Conservation (phyloP, 352 stramenopile species). For the Phytophthora vignae region DNA sequence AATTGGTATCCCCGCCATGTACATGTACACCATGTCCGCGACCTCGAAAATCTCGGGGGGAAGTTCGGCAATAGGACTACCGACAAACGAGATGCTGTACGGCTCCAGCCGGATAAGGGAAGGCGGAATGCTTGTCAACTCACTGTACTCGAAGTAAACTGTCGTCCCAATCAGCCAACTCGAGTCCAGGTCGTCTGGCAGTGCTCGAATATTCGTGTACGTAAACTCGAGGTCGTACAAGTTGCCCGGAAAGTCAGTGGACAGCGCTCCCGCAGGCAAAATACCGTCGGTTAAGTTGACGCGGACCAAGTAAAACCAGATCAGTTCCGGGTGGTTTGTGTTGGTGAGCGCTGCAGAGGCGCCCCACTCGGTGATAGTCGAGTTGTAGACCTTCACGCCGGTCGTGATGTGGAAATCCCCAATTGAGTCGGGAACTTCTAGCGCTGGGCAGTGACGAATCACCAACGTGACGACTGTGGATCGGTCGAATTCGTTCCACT, state of each 20-base stretch:
- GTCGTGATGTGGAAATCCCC: conserved; percentile 26
- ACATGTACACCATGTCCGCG: conserved; percentile 5
- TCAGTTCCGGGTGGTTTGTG: conserved; percentile 28
- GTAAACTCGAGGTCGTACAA: conserved; percentile 45
- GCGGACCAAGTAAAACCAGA: conserved; percentile 29
- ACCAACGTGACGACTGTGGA: conserved; percentile 29
- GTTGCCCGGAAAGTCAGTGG: conserved; percentile 14
- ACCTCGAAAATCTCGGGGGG: conserved; percentile 4
- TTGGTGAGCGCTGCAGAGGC: conserved; percentile 36
- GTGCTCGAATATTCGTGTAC: conserved; percentile 40
- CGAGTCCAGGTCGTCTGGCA: conserved; percentile 44
- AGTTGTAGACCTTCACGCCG: conserved; percentile 50
- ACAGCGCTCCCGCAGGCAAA: conserved; percentile 19
- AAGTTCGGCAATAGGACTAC: conserved; percentile 16
- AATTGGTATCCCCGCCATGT: neutral
- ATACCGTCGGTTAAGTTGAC: conserved; percentile 24
- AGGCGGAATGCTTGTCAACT: conserved; percentile 17
- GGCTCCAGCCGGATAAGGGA: conserved; percentile 17
- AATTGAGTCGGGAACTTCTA: conserved; percentile 33
- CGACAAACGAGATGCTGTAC: conserved; percentile 27
- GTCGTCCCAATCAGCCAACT: conserved; percentile 33
- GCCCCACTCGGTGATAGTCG: conserved; percentile 37
- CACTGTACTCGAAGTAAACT: conserved; percentile 30
- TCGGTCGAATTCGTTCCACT: conserved; percentile 3
- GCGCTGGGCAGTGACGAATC: conserved; percentile 37